Base-by-base conservation (phyloP, 768 basidiomycete genomes). In the Chiua virens region DNA sequence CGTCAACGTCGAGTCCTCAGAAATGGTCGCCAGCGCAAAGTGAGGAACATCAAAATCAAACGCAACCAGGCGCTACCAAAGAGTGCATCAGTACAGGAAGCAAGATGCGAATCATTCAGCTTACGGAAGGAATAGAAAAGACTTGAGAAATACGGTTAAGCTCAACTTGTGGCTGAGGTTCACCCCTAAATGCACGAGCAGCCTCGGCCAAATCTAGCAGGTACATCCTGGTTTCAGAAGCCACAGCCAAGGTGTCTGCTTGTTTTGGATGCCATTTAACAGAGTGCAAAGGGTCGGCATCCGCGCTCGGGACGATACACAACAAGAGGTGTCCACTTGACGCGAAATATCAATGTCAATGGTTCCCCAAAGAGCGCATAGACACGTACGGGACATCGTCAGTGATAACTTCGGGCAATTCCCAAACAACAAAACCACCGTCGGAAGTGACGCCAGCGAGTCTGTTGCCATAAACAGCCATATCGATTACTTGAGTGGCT, bases 181-280 rank as follows among this genome's bases (percentile, higher is more conserved):
- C 83, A 34, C 82, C 83, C 42, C 79, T 78, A 53, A 84, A 79
- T 37, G 75, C 74, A 53, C 80, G 78, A 17, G 80, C 77, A 53
- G 82, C 86, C 22, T 81, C 77, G 1, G 77, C 72, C 49, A 93
- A 69, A 67, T 93, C 88, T 62, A 92, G 77, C 36, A 92, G 71
- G 69, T 85, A 90, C 59, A 92, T 77, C 58, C 81, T 84, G 49
- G 77, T 81, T 57, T 86, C 85, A 0, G 88, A 89, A 18, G 90
- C 90, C n/a, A 92, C 85, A 4, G 90, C 91, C 39, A 92, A 75
- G 10, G 81, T 85, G 63, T 90, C 86, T 3, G 81, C 77, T 50
- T 92, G 84, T 65, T 87, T 89, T 13, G 90, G 87, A 59, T 93
- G 88, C 91, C 91, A 92, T 65, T 92, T 92, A 51, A 92, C 90